Conservation (phyloP, 352 stramenopile genomes). For the Hyaloperonospora arabidopsidis region DNA sequence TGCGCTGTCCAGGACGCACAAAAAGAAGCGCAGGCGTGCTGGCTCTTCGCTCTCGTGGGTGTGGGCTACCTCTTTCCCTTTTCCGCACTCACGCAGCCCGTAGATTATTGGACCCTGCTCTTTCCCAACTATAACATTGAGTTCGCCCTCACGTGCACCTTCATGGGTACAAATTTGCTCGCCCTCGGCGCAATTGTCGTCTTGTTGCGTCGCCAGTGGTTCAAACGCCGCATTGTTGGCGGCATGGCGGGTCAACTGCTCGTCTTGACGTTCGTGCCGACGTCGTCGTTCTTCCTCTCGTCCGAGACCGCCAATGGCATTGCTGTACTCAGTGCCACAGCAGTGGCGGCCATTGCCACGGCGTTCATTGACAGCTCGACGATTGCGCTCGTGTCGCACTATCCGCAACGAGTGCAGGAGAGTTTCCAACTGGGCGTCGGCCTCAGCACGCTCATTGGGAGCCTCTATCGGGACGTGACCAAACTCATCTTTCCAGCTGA, state of each 20-base stretch:
- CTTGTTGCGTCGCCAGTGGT: slow-evolving; percentile 50
- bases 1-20: slow-evolving; percentile 25
- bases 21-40: slow-evolving; percentile 46
- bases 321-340: slow-evolving; percentile 61
- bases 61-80: slow-evolving; percentile 84
- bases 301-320: slow-evolving; percentile 57
- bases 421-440: slow-evolving; percentile 80
- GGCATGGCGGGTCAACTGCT: slow-evolving; percentile 66
- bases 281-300: slow-evolving; percentile 64
- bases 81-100: slow-evolving; percentile 82
- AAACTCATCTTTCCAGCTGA: slow-evolving; percentile 68
- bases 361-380: slow-evolving; percentile 79
- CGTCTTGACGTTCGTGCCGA: slow-evolving; percentile 69
- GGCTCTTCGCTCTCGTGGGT: slow-evolving; percentile 65
- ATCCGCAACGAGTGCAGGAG: slow-evolving; percentile 66
- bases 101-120: slow-evolving; percentile 83
- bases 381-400: slow-evolving; percentile 77
- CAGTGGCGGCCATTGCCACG: slow-evolving; percentile 57
- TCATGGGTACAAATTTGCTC: slow-evolving; percentile 80
- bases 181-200: slow-evolving; percentile 62
- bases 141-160: slow-evolving; percentile 74
- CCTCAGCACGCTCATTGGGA: slow-evolving; percentile 73
- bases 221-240: slow-evolving; percentile 67
- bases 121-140: slow-evolving; percentile 86
- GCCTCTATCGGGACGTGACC: slow-evolving; percentile 73